These are phyloP conservation scores for Saccharum hybrid DNA, from an alignment of 202 grass and related monocot species.

Conservation along the genomic window DNA sequence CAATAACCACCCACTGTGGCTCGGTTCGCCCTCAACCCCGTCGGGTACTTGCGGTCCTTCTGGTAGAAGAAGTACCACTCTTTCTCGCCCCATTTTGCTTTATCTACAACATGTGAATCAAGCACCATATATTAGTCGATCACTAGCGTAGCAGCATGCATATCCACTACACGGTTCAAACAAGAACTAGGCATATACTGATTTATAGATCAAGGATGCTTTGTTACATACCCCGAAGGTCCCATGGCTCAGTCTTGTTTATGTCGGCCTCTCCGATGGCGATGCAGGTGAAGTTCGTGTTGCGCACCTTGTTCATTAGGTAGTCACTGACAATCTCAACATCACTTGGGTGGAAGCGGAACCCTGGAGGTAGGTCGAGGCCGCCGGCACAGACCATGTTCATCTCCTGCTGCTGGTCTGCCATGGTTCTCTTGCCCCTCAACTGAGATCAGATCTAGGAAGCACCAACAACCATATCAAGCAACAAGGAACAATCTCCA, in stretches of 20 bases:
- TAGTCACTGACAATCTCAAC: constrained; percentile 61
- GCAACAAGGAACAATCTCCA: neutral
- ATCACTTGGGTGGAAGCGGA: constrained; percentile 55
- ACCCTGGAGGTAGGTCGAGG: constrained; percentile 42
- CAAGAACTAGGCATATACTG: neutral
- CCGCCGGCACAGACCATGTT: neutral
- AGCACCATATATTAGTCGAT: neutral
- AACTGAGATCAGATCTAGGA: neutral
- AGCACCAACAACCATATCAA: constrained; percentile 8
- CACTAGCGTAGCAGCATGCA: neutral
- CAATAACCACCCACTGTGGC: constrained; percentile 69
- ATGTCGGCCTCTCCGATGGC: constrained; percentile 48
- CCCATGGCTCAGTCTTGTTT: constrained; percentile 53
- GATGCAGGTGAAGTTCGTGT: constrained; percentile 18
- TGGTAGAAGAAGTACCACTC: constrained; percentile 79
- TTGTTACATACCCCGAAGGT: neutral
- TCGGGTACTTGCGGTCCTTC: constrained; percentile 81
- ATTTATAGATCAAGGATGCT: neutral
- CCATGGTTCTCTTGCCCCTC: constrained; percentile 8
- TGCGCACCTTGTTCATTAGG: constrained; percentile 47
- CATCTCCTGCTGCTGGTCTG: neutral
- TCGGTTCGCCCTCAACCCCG: constrained; percentile 65
- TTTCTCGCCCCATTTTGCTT: constrained; percentile 81
- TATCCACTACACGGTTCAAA: neutral
- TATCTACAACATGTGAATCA: constrained; percentile 47